These are phyloP conservation scores for Naumovozyma dairenensis DNA, from an alignment of 805 yeast species.

Conservation along the genomic window DNA sequence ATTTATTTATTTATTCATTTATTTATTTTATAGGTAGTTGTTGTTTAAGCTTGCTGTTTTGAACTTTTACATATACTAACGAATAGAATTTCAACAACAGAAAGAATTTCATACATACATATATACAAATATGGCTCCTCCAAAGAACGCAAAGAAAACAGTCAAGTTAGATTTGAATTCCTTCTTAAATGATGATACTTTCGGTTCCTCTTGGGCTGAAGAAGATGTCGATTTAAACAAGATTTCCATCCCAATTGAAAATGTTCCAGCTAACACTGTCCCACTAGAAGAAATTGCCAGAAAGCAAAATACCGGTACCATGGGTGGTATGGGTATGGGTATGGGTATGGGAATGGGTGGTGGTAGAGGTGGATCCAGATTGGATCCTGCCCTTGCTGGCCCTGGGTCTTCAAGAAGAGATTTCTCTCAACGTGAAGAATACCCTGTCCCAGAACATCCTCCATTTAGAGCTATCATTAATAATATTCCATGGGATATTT, in stretches of 20 bases:
- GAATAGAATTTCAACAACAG: no score
- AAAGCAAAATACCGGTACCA: conserved; percentile 10
- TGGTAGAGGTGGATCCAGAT: conserved; percentile 21
- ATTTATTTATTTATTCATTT: no score
- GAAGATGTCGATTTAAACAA: conserved; percentile 66
- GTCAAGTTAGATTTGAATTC: conserved; percentile 79
- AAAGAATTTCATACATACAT: no score
- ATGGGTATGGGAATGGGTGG: conserved; percentile 19
- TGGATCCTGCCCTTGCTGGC: conserved; percentile 33
- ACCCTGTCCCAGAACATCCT: conserved; percentile 81
- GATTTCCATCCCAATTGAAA: conserved; percentile 42
- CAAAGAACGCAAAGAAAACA: conserved; percentile 56
- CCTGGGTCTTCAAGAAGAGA: conserved; percentile 28
- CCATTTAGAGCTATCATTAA: conserved; percentile 87
- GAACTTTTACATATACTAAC: no score
- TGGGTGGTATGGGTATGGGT: conserved; percentile 18
- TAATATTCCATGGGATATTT: conserved; percentile 75
- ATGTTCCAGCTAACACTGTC: conserved; percentile 20
- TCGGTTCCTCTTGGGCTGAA: conserved; percentile 78
- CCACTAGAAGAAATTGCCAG: conserved; percentile 22
- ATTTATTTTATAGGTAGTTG: no score
- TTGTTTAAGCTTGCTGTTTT: no score
- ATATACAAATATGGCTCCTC: conserved; percentile 47
- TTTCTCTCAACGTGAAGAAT: conserved; percentile 46
- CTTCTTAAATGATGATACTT: conserved; percentile 67